These are phyloP conservation scores for Annulohypoxylon maeteangense DNA, from an alignment of 495 filamentous ascomycete species.

Conservation along the genomic window DNA sequence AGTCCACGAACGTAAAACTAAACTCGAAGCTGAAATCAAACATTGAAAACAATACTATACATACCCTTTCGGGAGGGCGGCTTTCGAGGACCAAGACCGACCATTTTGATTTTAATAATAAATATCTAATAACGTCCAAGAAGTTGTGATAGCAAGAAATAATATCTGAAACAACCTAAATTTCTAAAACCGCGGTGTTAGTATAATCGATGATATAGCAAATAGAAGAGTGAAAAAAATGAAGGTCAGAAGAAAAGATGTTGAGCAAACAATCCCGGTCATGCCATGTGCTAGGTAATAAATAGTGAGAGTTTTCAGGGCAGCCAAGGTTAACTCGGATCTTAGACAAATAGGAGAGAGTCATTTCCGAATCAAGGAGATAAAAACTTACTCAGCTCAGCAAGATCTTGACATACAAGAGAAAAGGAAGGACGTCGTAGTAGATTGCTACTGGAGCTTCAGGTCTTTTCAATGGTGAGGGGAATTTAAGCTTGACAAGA, in stretches of 20 bases:
- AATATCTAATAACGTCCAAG: conserved; percentile 20
- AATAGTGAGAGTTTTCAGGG: conserved; percentile 22
- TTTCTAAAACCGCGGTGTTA: conserved; percentile 10
- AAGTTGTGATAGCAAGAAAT: conserved; percentile 7
- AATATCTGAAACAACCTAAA: conserved; percentile 3
- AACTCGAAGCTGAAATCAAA: conserved; percentile 15
- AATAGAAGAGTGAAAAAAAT: background rate
- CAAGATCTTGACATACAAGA: conserved; percentile 24
- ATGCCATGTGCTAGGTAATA: conserved; percentile 14
- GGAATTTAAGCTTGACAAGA: conserved; percentile 42
- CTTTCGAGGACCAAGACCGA: conserved; percentile 76
- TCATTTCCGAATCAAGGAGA: conserved; percentile 6
- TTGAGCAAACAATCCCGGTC: conserved; percentile 20
- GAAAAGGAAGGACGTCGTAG: conserved; percentile 24
- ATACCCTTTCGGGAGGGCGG: conserved; percentile 81
- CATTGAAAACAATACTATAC: conserved; percentile 43
- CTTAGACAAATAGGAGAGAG: conserved; percentile 21
- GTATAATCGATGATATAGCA: conserved; percentile 12
- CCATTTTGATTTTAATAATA: conserved; percentile 67
- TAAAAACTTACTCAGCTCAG: conserved; percentile 41
- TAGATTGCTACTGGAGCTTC: conserved; percentile 31
- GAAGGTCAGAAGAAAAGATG: conserved; percentile 12
- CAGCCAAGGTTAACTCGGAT: conserved; percentile 10
- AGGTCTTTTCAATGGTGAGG: conserved; percentile 39
- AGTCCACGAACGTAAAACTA: conserved; percentile 15